A percentile compares a stretch with the other conserved stretches of the same genome.
These are phyloP conservation scores for Colletotrichum euphorbiae DNA, from an alignment of 2,329 filamentous ascomycete genomes.

Conservation along the genomic window DNA sequence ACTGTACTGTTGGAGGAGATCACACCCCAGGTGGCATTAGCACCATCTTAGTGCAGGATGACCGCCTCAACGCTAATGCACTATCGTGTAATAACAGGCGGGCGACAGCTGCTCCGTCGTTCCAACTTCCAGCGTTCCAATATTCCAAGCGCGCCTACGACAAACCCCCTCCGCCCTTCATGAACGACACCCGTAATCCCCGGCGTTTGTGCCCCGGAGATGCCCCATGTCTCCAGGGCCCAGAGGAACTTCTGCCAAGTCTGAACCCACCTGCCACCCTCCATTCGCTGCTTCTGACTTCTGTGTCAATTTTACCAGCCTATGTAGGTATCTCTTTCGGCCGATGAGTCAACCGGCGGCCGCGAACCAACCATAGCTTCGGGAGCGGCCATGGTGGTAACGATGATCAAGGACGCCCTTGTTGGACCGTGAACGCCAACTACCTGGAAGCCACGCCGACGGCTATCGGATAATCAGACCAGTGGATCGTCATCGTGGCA, in stretches of 20 bases:
- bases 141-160: background rate
- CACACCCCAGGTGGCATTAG: constrained; percentile 22
- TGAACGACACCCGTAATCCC: background rate
- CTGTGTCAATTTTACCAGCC: constrained; percentile 1
- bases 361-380: constrained; percentile 21
- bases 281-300: constrained; percentile 2
- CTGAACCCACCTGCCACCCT: constrained; percentile 32
- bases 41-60: constrained; percentile 31
- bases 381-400: background rate
- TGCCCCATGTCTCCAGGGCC: constrained; percentile 27
- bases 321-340: constrained; percentile 10
- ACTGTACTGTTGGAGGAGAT: no score
- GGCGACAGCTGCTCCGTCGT: background rate
- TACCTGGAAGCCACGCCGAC: background rate
- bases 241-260: constrained; percentile 38
- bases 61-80: constrained; percentile 27
- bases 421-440: background rate
- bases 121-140: background rate
- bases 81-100: constrained; percentile 37
- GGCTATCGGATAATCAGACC: background rate
- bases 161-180: background rate
- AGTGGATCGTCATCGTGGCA: constrained; percentile 12
- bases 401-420: background rate
- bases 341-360: constrained; percentile 35
- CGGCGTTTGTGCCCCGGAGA: background rate